phyloP scores from a whole-genome alignment of 169 alveolate species.

The Eimeria nieschulzi region DNA sequence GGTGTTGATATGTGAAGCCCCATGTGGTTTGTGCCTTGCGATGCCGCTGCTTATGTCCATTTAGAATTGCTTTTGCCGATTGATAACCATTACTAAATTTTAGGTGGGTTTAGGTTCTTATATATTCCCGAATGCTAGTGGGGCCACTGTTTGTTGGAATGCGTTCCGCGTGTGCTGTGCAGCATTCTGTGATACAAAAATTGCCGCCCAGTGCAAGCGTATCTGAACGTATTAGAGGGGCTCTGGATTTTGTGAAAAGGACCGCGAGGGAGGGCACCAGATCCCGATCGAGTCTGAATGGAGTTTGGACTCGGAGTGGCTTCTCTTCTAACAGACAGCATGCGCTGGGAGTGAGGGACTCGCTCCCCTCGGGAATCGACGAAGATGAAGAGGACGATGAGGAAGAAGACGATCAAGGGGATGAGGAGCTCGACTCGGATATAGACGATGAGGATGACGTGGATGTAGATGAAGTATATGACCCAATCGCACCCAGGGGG shows the following conservation, averaged over 20 bases:
- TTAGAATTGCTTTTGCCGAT: neutral
- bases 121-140: neutral
- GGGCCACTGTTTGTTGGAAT: constrained; percentile 17
- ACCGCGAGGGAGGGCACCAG: constrained; percentile 26
- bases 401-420: constrained; percentile 42
- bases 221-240: constrained; percentile 24
- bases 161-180: constrained; percentile 49
- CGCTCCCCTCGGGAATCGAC: constrained; percentile 24
- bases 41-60: too few relatives aligned
- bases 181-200: constrained; percentile 17
- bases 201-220: constrained; percentile 18
- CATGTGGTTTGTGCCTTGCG: neutral
- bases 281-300: neutral
- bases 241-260: constrained; percentile 36
- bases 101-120: neutral
- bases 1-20: neutral
- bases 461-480: constrained; percentile 68
- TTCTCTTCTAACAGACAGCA: neutral
- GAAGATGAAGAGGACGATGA: constrained; percentile 65
- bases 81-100: neutral
- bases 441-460: constrained; percentile 59
- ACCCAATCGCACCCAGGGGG: constrained; percentile 73
- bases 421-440: constrained; percentile 23
- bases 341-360: constrained; percentile 21
- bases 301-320: neutral